These are phyloP conservation scores for Tricholoma matsutake DNA, from an alignment of 768 basidiomycete species.

Conservation along the genomic window DNA sequence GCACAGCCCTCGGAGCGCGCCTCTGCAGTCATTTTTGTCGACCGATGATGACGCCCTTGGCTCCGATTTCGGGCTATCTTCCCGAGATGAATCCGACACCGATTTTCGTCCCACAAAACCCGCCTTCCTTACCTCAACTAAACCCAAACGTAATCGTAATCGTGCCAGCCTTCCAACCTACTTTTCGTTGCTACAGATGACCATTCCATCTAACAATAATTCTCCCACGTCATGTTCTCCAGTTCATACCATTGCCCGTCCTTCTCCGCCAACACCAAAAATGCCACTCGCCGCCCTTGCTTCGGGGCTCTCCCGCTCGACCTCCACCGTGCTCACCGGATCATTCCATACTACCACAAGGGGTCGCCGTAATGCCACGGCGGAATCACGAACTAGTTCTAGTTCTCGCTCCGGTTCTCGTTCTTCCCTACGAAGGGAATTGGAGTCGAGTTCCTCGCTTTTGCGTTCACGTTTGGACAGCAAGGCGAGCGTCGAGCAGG, in stretches of 20 bases:
- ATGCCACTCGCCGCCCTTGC: slow-evolving; percentile 26
- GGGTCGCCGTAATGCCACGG: slow-evolving; percentile 46
- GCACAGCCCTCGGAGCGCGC: slow-evolving; percentile 42
- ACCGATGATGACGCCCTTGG: slow-evolving; percentile 46
- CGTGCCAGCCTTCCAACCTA: slow-evolving; percentile 74
- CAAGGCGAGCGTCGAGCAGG: slow-evolving; percentile 36
- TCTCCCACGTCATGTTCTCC: slow-evolving; percentile 49
- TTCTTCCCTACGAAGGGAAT: slow-evolving; percentile 11
- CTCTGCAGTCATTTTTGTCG: slow-evolving; percentile 36
- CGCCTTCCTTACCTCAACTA: slow-evolving; percentile 38
- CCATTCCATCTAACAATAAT: slow-evolving; percentile 30
- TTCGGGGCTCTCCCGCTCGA: slow-evolving; percentile 19
- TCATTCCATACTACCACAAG: slow-evolving; percentile 45
- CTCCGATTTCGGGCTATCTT: slow-evolving; percentile 38
- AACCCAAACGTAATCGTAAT: slow-evolving; percentile 62
- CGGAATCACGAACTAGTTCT: slow-evolving; percentile 31
- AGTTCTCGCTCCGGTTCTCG: slow-evolving; percentile 42
- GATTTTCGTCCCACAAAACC: slow-evolving; percentile 28
- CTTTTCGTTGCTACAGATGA: slow-evolving; percentile 67
- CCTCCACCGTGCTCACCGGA: slow-evolving; percentile 21
- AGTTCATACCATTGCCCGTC: slow-evolving; percentile 42
- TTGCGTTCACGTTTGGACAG: slow-evolving; percentile 16
- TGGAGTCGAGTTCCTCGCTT: slow-evolving; percentile 5
- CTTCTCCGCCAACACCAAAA: slow-evolving; percentile 64
- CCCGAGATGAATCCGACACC: slow-evolving; percentile 33